Percentiles rank a stretch among this genome's conserved stretches.
These are phyloP conservation scores for Salix purpurea DNA, from an alignment of 345 rosid genomes.

Conservation along the genomic window DNA sequence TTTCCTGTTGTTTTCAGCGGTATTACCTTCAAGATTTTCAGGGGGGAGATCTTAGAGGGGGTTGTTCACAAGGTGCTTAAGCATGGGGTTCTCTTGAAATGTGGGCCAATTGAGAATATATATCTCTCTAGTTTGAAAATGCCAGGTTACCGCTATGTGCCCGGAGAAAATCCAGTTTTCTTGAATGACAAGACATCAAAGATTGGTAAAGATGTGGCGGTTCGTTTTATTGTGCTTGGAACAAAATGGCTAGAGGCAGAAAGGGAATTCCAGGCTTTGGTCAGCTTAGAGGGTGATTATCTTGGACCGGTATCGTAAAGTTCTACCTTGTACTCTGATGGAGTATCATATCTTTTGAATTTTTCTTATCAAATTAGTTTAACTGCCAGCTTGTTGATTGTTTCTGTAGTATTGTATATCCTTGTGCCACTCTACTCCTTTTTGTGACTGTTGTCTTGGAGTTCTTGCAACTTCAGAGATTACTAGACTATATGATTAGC, in stretches of 20 bases:
- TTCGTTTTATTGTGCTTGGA: conserved; percentile 66
- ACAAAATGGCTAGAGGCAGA: conserved; percentile 77
- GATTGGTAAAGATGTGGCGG: conserved; percentile 48
- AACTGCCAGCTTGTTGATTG: neutral
- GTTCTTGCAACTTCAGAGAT: neutral
- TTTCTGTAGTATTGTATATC: neutral
- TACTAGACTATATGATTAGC: neutral
- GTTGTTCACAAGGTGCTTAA: conserved; percentile 66
- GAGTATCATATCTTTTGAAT: neutral
- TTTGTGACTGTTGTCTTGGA: neutral
- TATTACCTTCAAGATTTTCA: conserved; percentile 71
- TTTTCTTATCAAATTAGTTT: neutral
- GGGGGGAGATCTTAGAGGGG: conserved; percentile 74
- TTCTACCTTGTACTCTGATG: neutral
- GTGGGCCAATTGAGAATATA: conserved; percentile 58
- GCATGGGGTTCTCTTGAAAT: conserved; percentile 78
- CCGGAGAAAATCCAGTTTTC: conserved; percentile 69
- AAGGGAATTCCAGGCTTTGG: conserved; percentile 79
- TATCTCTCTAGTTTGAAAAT: conserved; percentile 59
- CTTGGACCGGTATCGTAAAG: conserved; percentile 52
- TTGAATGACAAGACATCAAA: conserved; percentile 53
- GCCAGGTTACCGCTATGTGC: conserved; percentile 57
- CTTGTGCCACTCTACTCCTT: neutral
- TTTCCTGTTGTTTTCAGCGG: conserved; percentile 71
- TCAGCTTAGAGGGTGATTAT: conserved; percentile 73